Base-by-base conservation (phyloP, 257 asterid genomes). In the Linderniella brevidens region DNA sequence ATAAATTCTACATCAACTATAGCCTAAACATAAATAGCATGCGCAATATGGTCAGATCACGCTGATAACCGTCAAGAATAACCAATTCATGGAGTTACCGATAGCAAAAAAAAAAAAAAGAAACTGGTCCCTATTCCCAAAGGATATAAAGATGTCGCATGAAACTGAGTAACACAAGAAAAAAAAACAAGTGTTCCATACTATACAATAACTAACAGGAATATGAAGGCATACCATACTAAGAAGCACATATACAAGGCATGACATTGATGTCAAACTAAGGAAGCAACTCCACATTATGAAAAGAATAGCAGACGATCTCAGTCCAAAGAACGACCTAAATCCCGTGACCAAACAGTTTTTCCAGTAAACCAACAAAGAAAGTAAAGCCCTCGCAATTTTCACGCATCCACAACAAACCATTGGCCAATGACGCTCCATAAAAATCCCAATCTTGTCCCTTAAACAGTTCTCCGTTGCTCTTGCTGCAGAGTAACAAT, bases 201-300 rank as follows among this genome's bases (percentile, higher is more conserved):
- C 32, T 25, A 25, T 25, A n/a, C n/a, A 25, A 25, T 25, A 25
- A 25, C 32, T 2, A 25, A 25, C 32, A 25, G 32, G 32, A 25
- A 25, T 45, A n/a, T 38, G 47, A 60, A 60, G 25, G 45, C 83
- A 48, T 90, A 90, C 99, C 99, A 86, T 79, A 70, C 92, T 90
- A 72, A 79, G 78, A 62, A 90, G 93, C 70, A 90, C 83, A 46
- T 82, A 90, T 29, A 82, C 69, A 58, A 90, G 93, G 54, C 95
- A 90, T 13, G 93, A 69, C 71, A 86, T 60, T 9, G 99, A 90
- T 42, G 99, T 86, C 79, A 90, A 74, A 74, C 94, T 90, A 45
- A 90, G 71, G 66, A 86, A 90, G 78, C 90, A 90, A 67, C 94
- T 77, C 96, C 99, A 90, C 96, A 90, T 79, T 55, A 90, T 77